A percentile compares a stretch with the other conserved stretches of the same genome.
These are phyloP conservation scores for Pedinophyceae sp. DNA, from an alignment of 139 green algal genomes.

Conservation along the genomic window DNA sequence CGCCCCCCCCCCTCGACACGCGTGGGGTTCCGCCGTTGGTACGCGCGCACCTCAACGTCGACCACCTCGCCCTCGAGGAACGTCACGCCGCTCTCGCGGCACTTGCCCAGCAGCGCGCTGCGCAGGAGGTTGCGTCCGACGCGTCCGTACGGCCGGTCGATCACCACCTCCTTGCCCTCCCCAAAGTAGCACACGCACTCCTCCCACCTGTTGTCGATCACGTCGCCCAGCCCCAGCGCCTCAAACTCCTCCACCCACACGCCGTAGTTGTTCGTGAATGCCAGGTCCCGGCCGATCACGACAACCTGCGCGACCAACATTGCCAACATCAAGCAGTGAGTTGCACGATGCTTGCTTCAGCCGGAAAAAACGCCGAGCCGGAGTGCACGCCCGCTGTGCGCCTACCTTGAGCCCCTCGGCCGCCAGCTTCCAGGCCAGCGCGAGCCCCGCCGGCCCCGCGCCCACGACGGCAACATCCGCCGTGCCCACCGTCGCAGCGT, in stretches of 20 bases:
- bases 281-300: constrained; percentile 41
- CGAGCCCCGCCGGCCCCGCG: constrained; percentile 77
- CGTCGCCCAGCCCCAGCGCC: constrained; percentile 42
- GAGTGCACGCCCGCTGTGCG: constrained; percentile 3
- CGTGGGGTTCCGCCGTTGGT: too few species aligned
- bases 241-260: constrained; percentile 74
- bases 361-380: too few species aligned
- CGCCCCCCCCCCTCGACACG: too few species aligned
- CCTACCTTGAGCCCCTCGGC: constrained; percentile 53
- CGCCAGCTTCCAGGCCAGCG: constrained; percentile 65
- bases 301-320: too few species aligned
- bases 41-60: too few species aligned
- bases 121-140: constrained; percentile 12
- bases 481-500: constrained; percentile 1
- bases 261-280: constrained; percentile 90
- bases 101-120: constrained; percentile 15
- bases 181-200: constrained; percentile 36
- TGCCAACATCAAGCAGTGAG: too few species aligned
- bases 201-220: constrained; percentile 34
- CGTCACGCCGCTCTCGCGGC: constrained; percentile 22
- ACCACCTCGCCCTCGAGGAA: constrained; percentile 38
- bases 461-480: constrained; percentile 64
- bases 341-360: too few species aligned
- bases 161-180: constrained; percentile 2
- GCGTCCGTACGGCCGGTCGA: constrained; percentile 16